A percentile compares a stretch with the other conserved stretches of the same genome.
These are phyloP conservation scores for Termitomyces heimii DNA, from an alignment of 768 basidiomycete genomes.

Conservation along the genomic window DNA sequence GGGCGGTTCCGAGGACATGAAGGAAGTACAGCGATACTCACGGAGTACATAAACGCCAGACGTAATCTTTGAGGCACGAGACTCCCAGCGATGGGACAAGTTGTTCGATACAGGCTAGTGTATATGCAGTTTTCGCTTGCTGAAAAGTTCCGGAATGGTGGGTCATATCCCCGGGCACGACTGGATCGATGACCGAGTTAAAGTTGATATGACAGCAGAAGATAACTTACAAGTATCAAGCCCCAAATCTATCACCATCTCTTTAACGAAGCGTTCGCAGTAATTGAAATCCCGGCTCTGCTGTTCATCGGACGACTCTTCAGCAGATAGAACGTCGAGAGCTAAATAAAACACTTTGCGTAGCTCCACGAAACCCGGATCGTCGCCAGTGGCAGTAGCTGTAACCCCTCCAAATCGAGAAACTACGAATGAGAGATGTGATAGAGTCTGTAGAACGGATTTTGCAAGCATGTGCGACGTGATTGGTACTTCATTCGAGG, in stretches of 20 bases:
- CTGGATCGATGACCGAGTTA: constrained; percentile 3
- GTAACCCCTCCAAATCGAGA: constrained; percentile 75
- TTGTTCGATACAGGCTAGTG: constrained; percentile 73
- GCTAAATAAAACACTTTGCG: constrained; percentile 73
- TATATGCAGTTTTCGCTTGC: constrained; percentile 51
- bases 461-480: constrained; percentile 38
- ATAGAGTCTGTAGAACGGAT: constrained; percentile 49
- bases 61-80: constrained; percentile 43
- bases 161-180: neutral
- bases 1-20: constrained; percentile 5
- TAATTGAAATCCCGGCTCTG: constrained; percentile 20
- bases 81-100: constrained; percentile 57
- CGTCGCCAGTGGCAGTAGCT: constrained; percentile 31
- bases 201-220: neutral
- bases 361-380: constrained; percentile 62
- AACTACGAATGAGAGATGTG: constrained; percentile 69
- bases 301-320: constrained; percentile 20
- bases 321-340: constrained; percentile 58
- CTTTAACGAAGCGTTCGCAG: constrained; percentile 26
- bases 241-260: constrained; percentile 12
- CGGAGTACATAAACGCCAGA: constrained; percentile 63
- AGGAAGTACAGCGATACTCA: constrained; percentile 27
- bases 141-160: constrained; percentile 1
- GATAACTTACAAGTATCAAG: constrained; percentile 8
- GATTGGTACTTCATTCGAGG: constrained; percentile 10